A percentile compares a stretch with the other conserved stretches of the same genome.
These are phyloP conservation scores for Colletotrichum sp. DNA, from an alignment of 2,329 filamentous ascomycete species.

Conservation along the genomic window DNA sequence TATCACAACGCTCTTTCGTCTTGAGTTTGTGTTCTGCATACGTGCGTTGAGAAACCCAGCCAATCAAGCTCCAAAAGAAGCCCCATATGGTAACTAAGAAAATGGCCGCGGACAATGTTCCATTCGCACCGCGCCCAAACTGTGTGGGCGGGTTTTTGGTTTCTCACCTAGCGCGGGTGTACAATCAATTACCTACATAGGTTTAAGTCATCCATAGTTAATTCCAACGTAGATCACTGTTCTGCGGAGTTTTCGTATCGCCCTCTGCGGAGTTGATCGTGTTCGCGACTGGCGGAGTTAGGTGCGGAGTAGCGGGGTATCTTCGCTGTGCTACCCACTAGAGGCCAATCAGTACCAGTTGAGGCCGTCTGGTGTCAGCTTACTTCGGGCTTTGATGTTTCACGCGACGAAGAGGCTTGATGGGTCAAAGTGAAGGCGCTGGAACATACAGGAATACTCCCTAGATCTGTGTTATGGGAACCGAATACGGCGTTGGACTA, in stretches of 20 bases:
- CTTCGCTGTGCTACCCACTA: not conserved
- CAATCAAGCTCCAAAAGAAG: not conserved
- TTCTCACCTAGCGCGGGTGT: not conserved
- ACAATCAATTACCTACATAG: not conserved
- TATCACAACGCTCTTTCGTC: not conserved
- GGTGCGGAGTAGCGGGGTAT: not conserved
- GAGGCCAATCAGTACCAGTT: not conserved
- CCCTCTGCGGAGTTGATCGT: not conserved
- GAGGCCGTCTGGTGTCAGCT: not conserved
- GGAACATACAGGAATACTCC: not conserved
- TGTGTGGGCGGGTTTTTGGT: rapidly evolving
- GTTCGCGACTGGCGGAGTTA: not conserved
- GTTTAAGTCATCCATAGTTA: not conserved
- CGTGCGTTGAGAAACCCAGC: not conserved
- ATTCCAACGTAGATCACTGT: not conserved
- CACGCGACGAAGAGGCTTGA: not conserved
- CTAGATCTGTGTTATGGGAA: not conserved
- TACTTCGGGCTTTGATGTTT: not conserved
- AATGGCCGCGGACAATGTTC: not conserved
- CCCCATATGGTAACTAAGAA: not conserved
- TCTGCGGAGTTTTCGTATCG: not conserved
- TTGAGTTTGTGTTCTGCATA: not conserved
- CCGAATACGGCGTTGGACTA: not conserved
- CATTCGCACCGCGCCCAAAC: not conserved
- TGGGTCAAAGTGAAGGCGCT: not conserved